A percentile compares a stretch with the other conserved stretches of the same genome.
phyloP scores from a whole-genome alignment of 768 basidiomycete genomes.

The Leccinellum rugosiceps region DNA sequence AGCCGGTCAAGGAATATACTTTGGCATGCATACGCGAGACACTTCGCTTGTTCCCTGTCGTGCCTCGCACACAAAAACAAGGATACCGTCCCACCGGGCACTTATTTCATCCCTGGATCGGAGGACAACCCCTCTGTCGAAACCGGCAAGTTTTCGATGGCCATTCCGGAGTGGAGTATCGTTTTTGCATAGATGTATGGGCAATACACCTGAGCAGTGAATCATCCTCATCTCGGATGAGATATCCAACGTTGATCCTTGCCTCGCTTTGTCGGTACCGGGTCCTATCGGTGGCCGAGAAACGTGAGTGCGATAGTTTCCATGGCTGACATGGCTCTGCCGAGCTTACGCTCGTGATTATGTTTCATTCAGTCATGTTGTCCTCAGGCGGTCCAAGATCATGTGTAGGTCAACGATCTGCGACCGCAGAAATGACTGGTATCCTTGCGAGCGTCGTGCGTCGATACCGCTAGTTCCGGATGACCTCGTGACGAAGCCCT shows the following conservation, averaged over 20 bases:
- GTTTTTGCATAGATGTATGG: slow-evolving; percentile 38
- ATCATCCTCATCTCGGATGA: slow-evolving; percentile 7
- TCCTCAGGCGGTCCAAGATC: slow-evolving; percentile 46
- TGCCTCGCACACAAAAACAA: slow-evolving; percentile 34
- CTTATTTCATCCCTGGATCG: slow-evolving; percentile 31
- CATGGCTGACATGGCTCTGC: neutral
- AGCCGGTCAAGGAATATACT: slow-evolving; percentile 38
- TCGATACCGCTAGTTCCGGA: slow-evolving; percentile 39
- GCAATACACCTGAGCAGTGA: slow-evolving; percentile 46
- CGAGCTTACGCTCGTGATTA: neutral
- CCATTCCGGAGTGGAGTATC: slow-evolving; percentile 38
- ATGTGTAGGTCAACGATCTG: slow-evolving; percentile 50
- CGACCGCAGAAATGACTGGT: slow-evolving; percentile 39
- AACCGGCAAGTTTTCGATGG: slow-evolving; percentile 32
- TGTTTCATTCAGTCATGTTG: slow-evolving; percentile 34
- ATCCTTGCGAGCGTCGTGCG: slow-evolving; percentile 43
- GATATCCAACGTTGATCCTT: neutral
- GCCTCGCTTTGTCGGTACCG: neutral
- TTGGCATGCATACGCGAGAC: slow-evolving; percentile 44
- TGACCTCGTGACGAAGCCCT: slow-evolving; percentile 27
- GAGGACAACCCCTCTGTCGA: slow-evolving; percentile 10
- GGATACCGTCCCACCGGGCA: slow-evolving; percentile 36
- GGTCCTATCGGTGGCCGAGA: slow-evolving; percentile 34
- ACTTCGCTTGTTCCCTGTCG: slow-evolving; percentile 41
- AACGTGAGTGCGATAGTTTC: neutral